A percentile compares a stretch with the other conserved stretches of the same genome.
Evolutionary conservation across 2,329 filamentous ascomycete genomes (phyloP).

Genomic region (Colletotrichum sp.): DNA sequence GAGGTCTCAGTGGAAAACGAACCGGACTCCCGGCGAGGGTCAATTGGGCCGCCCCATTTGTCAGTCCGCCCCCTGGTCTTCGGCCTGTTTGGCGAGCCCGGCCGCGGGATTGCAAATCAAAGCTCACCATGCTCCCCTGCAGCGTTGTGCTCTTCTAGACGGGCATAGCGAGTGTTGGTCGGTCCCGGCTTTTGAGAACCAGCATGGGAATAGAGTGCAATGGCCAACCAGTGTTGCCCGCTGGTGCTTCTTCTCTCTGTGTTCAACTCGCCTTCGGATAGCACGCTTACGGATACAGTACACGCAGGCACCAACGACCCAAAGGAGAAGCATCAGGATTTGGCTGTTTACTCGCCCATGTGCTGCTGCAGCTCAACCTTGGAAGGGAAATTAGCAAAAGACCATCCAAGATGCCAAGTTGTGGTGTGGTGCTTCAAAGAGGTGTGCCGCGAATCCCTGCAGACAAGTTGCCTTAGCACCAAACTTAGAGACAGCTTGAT

Average conservation of each 20-base stretch:
- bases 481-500: constrained; percentile 16
- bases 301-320: neutral
- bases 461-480: constrained; percentile 13
- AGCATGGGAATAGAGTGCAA: neutral
- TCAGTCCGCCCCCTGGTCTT: neutral
- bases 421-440: constrained; percentile 16
- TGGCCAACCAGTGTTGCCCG: neutral
- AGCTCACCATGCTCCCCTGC: neutral
- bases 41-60: neutral
- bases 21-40: neutral
- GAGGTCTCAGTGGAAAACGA: neutral
- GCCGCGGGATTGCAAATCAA: constrained; percentile 8
- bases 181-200: neutral
- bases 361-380: constrained; percentile 20
- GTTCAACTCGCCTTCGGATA: neutral
- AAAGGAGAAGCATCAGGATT: constrained; percentile 13
- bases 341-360: constrained; percentile 4
- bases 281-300: neutral
- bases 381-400: constrained; percentile 21
- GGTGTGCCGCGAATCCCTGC: constrained; percentile 18
- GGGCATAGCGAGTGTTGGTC: neutral
- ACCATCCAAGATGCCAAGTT: constrained; percentile 18
- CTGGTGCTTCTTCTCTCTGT: neutral
- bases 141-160: neutral
- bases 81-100: constrained; percentile 1